Percentiles rank a stretch among this genome's conserved stretches.
phyloP scores from a whole-genome alignment of 495 filamentous ascomycete genomes.

The Daldinia childiae region DNA sequence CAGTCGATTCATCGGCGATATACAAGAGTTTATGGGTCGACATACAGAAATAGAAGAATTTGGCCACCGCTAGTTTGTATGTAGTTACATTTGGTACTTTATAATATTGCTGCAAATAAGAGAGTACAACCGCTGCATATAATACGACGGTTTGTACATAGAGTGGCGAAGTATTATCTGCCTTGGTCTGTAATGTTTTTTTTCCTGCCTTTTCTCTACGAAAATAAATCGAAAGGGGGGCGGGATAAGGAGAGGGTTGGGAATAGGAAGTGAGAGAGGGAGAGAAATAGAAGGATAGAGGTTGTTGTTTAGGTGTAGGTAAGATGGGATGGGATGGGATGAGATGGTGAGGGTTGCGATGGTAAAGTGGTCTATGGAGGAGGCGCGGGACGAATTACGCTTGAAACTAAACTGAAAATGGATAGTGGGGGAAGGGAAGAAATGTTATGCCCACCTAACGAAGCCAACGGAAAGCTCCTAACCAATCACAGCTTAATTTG shows the following conservation, averaged over 20 bases:
- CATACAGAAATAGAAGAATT: slow-evolving; percentile 19
- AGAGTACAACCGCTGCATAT: slow-evolving; percentile 15
- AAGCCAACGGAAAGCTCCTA: slow-evolving; percentile 4
- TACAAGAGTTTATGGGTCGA: slow-evolving; percentile 15
- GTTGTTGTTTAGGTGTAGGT: slow-evolving; percentile 4
- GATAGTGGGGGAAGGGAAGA: slow-evolving; percentile 37
- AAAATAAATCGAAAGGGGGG: background rate
- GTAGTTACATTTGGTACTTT: slow-evolving; percentile 31
- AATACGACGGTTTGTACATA: slow-evolving; percentile 25
- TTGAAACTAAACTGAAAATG: slow-evolving; percentile 27
- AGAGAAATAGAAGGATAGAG: background rate
- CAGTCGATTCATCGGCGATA: slow-evolving; percentile 22
- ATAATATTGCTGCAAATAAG: slow-evolving; percentile 20
- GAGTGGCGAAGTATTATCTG: slow-evolving; percentile 18
- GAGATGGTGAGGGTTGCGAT: slow-evolving; percentile 4
- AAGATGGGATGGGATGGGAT: background rate
- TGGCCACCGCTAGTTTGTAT: slow-evolving; percentile 13
- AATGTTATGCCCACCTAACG: background rate
- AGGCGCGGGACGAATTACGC: slow-evolving; percentile 5
- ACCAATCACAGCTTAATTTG: background rate
- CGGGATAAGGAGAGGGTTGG: background rate
- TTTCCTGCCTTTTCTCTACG: background rate
- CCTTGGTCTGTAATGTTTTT: slow-evolving; percentile 1
- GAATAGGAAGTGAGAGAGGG: background rate
- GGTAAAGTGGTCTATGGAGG: slow-evolving; percentile 14